Evolutionary conservation across 495 filamentous ascomycete genomes (phyloP), one percentile per base, ranked within the genome.

Genomic region (Halenospora varia): DNA sequence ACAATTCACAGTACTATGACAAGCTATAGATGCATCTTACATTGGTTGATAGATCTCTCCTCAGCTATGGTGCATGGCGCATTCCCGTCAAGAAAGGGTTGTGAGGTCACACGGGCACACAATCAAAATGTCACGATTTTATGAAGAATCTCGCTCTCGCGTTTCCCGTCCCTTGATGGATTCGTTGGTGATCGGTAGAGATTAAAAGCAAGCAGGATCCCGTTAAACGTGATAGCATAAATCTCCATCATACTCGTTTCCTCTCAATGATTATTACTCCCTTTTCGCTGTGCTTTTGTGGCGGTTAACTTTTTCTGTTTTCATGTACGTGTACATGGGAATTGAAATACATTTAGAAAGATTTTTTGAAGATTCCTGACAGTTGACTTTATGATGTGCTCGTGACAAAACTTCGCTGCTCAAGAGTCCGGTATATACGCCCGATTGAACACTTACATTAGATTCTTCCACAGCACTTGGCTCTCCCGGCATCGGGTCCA

Each of bases 1-100:
- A 92, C 73, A 50, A 35, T 44, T 17, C 60, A 3, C 65, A 97
- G 91, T 97, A 96, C 88, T 97, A 97, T 78, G 92, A 97, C 87
- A 96, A 96, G 88, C 86, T 97, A 79, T 97, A 96, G 78, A 73
- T 63, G 49, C 47, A 18, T 57, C 17, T 51, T 55, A 60, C 63
- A 58, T 51, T 46, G 19, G 11, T 42, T 60, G 61, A 60, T 64
- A 67, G 61, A 64, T 56, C 51, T 60, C 48, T 48, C 60, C 53
- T 51, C 52, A 49, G 25, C 15, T 54, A 44, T 55, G 19, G 35
- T 63, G 54, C 51, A 17, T 55, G 29, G 45, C 44, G 59, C 53
- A 49, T 57, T 56, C 25, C 24, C 25, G 4, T 10, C 39, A 47
- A 46, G 20, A 41, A 55, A 26, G 55, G 50, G 44, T 58, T 52